phyloP scores from a whole-genome alignment of 2,329 filamentous ascomycete genomes.

The Aureobasidium sp. region DNA sequence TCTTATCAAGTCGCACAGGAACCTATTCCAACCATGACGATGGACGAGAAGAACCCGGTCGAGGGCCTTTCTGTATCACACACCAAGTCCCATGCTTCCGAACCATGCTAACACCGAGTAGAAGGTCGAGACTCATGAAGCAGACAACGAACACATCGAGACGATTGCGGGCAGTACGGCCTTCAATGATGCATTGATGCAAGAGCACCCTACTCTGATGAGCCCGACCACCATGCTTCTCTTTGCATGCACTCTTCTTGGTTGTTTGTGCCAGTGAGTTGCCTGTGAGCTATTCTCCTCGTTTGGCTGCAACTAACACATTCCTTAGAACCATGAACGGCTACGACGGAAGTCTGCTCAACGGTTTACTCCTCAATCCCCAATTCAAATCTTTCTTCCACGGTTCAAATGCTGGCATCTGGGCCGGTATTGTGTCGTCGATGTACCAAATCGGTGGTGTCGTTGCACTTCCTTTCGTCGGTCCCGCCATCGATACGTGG shows the following conservation, averaged over 20 bases:
- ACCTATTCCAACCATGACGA: background rate
- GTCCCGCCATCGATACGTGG: slow-evolving; percentile 37
- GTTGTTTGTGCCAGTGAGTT: slow-evolving; percentile 20
- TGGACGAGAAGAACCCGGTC: background rate
- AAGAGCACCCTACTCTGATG: slow-evolving; percentile 36
- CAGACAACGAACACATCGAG: slow-evolving; percentile 28
- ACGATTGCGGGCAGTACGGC: slow-evolving; percentile 45
- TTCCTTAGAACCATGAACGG: slow-evolving; percentile 46
- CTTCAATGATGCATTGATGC: slow-evolving; percentile 46
- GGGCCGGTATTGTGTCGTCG: slow-evolving; percentile 36
- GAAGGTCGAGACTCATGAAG: background rate
- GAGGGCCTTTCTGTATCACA: background rate
- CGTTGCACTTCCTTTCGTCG: slow-evolving; percentile 38
- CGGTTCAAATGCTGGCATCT: slow-evolving; percentile 32
- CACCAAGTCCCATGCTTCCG: background rate
- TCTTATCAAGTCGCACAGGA: background rate
- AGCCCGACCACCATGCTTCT: slow-evolving; percentile 17
- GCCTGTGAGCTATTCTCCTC: slow-evolving; percentile 12
- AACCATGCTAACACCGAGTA: background rate
- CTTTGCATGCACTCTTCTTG: slow-evolving; percentile 18
- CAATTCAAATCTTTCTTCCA: slow-evolving; percentile 36
- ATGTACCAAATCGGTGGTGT: slow-evolving; percentile 43
- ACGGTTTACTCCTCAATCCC: slow-evolving; percentile 42
- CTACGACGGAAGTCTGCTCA: slow-evolving; percentile 50
- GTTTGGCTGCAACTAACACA: slow-evolving; percentile 23